Base-by-base conservation (phyloP, 1,284 basidiomycete genomes). In the Rhodotorula sp. region DNA sequence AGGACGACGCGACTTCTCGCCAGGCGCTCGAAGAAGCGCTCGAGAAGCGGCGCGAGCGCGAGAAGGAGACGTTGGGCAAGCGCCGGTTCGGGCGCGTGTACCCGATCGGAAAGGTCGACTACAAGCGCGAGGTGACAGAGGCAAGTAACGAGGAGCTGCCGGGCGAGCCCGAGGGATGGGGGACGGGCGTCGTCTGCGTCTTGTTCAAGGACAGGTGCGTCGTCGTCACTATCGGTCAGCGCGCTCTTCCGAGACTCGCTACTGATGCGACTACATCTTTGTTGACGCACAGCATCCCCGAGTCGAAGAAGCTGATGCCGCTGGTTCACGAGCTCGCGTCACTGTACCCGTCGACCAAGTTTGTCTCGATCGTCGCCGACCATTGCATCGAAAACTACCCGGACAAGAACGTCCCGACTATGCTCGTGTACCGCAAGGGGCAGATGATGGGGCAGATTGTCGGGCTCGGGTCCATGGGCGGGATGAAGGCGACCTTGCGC, bases 351-450 rank as follows among this genome's bases (percentile, higher is more conserved):
- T 88, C 90, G 42, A 92, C 94, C 14, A 98, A 98, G 82, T 98
- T 99, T 78, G 91, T 98, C 72, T 93, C 91, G 50, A 98, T 99
- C 77, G 88, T 96, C 3, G 94, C 94, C 45, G 88, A 92, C 82
- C 92, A 96, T 82, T 98, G 96, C 83, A 97, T 99, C 77, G 89
- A 92, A 41, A 91, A 98, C 82, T 90, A 98, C 63, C 96, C 96
- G 25, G 96, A 98, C 79, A 86, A 88, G 53, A 90, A 95, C 70
- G 83, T 95, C 59, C 97, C 96, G 2, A 98, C 96, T 83, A 84
- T 99, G 67, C 88, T 99, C 75, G 85, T 97, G 52, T 99, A 99
- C 82, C 88, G 91, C 55, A 90, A 90, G 75, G 97, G 97, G 23
- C 90, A 96, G 60, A 89, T 98, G 67, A 85, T 86, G 64, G 90